phyloP scores from a whole-genome alignment of 2,329 filamentous ascomycete species.

The Zymoseptoria crescenta region DNA sequence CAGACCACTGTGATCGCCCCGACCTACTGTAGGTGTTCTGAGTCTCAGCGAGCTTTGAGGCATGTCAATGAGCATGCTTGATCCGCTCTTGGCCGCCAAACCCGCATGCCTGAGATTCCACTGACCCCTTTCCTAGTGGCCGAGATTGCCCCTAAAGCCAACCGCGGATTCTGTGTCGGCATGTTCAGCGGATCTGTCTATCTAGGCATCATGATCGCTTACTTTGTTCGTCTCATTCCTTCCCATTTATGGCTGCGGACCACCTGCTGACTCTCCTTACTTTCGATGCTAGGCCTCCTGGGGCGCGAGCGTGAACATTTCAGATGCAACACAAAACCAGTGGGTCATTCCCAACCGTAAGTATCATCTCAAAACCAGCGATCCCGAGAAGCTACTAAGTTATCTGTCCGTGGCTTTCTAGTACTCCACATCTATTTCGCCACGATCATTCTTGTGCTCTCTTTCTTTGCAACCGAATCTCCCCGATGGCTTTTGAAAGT shows the following conservation, averaged over 20 bases:
- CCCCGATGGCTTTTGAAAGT: slow-evolving; percentile 30
- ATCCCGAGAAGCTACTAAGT: no score
- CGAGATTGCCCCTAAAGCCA: slow-evolving; percentile 34
- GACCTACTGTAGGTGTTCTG: no score
- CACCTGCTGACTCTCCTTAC: no score
- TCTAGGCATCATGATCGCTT: slow-evolving; percentile 65
- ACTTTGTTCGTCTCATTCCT: no score
- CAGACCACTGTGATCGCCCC: slow-evolving; percentile 50
- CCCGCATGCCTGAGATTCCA: no score
- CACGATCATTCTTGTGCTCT: slow-evolving; percentile 60
- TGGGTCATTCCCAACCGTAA: slow-evolving; percentile 59
- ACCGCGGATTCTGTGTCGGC: slow-evolving; percentile 59
- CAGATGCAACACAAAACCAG: slow-evolving; percentile 24
- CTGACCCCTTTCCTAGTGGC: slow-evolving; percentile 34
- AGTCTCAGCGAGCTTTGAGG: no score
- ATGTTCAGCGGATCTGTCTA: slow-evolving; percentile 66
- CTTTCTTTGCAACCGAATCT: slow-evolving; percentile 34
- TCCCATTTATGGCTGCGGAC: no score
- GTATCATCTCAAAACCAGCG: no score
- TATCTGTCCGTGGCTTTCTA: background rate
- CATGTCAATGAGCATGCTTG: no score
- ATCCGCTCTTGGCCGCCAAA: no score
- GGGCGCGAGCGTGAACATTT: no score
- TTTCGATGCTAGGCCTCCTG: no score
- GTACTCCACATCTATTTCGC: slow-evolving; percentile 72